A percentile compares a stretch with the other conserved stretches of the same genome.
Conservation (phyloP, 1,284 basidiomycete genomes). For the Trametes pubescens region DNA sequence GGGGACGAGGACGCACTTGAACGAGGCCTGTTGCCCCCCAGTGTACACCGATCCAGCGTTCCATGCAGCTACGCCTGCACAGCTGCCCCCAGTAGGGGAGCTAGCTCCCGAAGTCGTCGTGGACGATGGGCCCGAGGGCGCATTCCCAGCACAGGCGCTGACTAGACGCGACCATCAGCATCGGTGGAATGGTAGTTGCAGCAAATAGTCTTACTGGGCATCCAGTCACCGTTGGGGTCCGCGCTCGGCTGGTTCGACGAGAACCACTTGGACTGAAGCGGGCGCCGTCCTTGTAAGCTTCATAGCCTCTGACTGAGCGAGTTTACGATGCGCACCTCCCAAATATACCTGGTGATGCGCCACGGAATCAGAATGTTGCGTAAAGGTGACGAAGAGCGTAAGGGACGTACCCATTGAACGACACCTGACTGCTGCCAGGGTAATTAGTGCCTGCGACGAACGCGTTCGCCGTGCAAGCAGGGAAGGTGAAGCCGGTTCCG, state of each 20-base stretch:
- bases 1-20: slow-evolving; percentile 49
- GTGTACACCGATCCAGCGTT: slow-evolving; percentile 51
- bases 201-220: slow-evolving; percentile 56
- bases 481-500: slow-evolving; percentile 71
- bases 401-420: slow-evolving; percentile 59
- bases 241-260: slow-evolving; percentile 57
- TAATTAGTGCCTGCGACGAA: slow-evolving; percentile 61
- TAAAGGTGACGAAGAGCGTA: neutral
- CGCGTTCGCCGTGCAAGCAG: slow-evolving; percentile 63
- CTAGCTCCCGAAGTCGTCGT: slow-evolving; percentile 39
- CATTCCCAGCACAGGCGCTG: slow-evolving; percentile 58
- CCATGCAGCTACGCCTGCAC: slow-evolving; percentile 64
- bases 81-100: slow-evolving; percentile 47
- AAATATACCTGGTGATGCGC: slow-evolving; percentile 59
- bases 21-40: slow-evolving; percentile 57
- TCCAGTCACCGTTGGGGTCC: slow-evolving; percentile 67
- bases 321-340: slow-evolving; percentile 54
- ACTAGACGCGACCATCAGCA: slow-evolving; percentile 47
- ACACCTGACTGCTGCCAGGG: slow-evolving; percentile 58
- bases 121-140: slow-evolving; percentile 38
- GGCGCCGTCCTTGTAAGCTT: slow-evolving; percentile 12
- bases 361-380: slow-evolving; percentile 15
- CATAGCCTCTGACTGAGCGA: neutral
- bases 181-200: neutral
- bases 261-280: slow-evolving; percentile 64